phyloP scores from a whole-genome alignment of 1,139 yeast genomes.

The Debaryomyces sp. region DNA sequence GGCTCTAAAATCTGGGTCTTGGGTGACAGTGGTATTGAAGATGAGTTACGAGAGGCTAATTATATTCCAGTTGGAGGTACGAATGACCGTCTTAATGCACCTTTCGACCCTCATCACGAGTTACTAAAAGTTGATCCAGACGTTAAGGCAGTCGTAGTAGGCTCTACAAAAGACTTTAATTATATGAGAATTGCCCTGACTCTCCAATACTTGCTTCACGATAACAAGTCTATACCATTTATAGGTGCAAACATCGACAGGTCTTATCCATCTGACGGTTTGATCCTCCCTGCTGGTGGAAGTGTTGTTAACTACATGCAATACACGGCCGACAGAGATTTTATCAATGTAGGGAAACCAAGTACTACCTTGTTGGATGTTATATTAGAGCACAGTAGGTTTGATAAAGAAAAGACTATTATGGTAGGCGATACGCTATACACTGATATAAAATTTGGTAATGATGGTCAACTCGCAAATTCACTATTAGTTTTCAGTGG shows the following conservation, averaged over 20 bases:
- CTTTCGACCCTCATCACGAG: slow-evolving; percentile 45
- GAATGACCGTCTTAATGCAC: slow-evolving; percentile 40
- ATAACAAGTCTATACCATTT: slow-evolving; percentile 37
- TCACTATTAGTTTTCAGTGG: slow-evolving; percentile 41
- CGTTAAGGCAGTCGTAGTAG: slow-evolving; percentile 45
- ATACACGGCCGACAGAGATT: slow-evolving; percentile 36
- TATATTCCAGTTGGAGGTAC: slow-evolving; percentile 76
- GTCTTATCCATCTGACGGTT: slow-evolving; percentile 42
- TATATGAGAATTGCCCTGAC: slow-evolving; percentile 43
- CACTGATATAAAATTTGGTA: slow-evolving; percentile 48
- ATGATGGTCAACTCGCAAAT: slow-evolving; percentile 39
- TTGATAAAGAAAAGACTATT: slow-evolving; percentile 30
- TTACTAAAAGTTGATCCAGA: slow-evolving; percentile 46
- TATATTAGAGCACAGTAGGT: slow-evolving; percentile 30
- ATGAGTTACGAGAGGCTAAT: slow-evolving; percentile 70
- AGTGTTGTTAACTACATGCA: slow-evolving; percentile 44
- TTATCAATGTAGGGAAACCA: slow-evolving; percentile 44
- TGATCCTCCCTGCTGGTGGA: slow-evolving; percentile 46
- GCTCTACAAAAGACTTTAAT: slow-evolving; percentile 42
- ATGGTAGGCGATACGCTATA: slow-evolving; percentile 50
- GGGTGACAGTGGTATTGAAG: slow-evolving; percentile 81
- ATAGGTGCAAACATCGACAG: slow-evolving; percentile 46
- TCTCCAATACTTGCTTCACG: slow-evolving; percentile 39
- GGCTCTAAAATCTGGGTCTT: slow-evolving; percentile 74
- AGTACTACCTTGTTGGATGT: slow-evolving; percentile 33